Base-by-base conservation (phyloP, 768 basidiomycete species). In the Suillus clintonianus region DNA sequence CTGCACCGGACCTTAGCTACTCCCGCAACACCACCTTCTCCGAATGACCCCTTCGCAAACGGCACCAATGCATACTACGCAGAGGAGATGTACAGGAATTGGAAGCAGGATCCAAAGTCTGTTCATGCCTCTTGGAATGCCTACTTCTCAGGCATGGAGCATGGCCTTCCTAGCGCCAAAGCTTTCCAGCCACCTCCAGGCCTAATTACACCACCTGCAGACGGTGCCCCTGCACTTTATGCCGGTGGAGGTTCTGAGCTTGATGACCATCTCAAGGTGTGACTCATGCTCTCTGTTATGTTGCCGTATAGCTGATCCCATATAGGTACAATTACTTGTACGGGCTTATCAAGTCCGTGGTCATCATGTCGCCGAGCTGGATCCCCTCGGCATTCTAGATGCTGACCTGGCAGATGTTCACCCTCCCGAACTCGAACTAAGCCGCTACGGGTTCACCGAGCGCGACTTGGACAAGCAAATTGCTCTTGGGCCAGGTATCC, bases 291-390 rank as follows among this genome's bases (percentile, higher is more conserved):
- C 41, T 62, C 24, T 43, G 59, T 15, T 42, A 69, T 51, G 48
- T 58, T n/a, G 14, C 39, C 41, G 36, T 24, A 19, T 59, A 57
- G 32, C 50, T 62, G 6, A 65, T 36, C 36, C 34, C 32, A 32
- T 68, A 24, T 72, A 99, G 97, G 90, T 95, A 19, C 97, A 99
- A 91, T 85, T 99, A 34, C 89, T 99, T 62, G 95, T 98, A 59
- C 91, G 97, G 62, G 97, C 97, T 4, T 99, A 97, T 79, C 97
- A 99, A 88, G 97, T 99, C 19, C 92, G 97, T 64, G 97, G 97
- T 17, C 97, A 99, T 72, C 95, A 98, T 71, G 84, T 95, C 63
- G 97, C 97, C 41, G 92, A 97, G 67, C 84, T 99, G 60, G 97
- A 99, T 74, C 97, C 97, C 37, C 86, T 99, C 19, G 95, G 95